Evolutionary conservation across 2,329 filamentous ascomycete species (phyloP).

Genomic region (Ophiostoma montium): DNA sequence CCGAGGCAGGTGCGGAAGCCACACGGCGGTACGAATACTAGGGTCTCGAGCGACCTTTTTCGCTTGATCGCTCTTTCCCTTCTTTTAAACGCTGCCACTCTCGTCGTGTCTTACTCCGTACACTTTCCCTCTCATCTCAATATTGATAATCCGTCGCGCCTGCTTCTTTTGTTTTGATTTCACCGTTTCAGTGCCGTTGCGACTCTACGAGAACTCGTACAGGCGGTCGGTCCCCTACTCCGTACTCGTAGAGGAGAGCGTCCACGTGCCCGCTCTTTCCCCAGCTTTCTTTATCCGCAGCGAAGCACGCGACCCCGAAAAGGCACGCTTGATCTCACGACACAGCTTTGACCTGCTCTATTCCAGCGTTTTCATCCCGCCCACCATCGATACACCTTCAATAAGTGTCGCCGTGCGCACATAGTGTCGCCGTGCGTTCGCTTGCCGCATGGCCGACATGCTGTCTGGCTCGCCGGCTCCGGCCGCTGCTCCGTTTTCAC

Average conservation of each 20-base stretch:
- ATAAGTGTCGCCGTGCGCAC: not conserved
- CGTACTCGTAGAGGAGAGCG: too few species aligned
- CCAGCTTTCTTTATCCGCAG: too few species aligned
- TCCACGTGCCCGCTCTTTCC: not conserved
- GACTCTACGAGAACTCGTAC: too few species aligned
- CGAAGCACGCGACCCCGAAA: too few species aligned
- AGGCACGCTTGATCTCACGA: not conserved
- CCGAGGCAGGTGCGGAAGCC: conserved; percentile 6
- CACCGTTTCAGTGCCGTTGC: too few species aligned
- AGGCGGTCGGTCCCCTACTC: too few species aligned
- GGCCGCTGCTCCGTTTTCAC: conserved; percentile 3
- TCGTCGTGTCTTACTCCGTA: too few species aligned
- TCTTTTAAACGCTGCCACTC: too few species aligned
- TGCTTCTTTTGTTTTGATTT: too few species aligned
- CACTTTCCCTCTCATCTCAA: too few species aligned
- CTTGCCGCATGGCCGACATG: conserved; percentile 10
- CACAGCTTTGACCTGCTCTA: not conserved
- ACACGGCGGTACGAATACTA: conserved; percentile 3
- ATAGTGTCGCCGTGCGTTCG: not conserved
- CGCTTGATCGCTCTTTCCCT: conserved; percentile 2
- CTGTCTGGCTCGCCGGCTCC: conserved; percentile 6
- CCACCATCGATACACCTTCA: not conserved
- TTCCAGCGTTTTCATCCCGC: not conserved
- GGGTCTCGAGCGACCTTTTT: conserved; percentile 1
- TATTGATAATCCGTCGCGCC: too few species aligned